Evolutionary conservation across 2,329 filamentous ascomycete species (phyloP).

Genomic region (Cladorrhinum sp.): DNA sequence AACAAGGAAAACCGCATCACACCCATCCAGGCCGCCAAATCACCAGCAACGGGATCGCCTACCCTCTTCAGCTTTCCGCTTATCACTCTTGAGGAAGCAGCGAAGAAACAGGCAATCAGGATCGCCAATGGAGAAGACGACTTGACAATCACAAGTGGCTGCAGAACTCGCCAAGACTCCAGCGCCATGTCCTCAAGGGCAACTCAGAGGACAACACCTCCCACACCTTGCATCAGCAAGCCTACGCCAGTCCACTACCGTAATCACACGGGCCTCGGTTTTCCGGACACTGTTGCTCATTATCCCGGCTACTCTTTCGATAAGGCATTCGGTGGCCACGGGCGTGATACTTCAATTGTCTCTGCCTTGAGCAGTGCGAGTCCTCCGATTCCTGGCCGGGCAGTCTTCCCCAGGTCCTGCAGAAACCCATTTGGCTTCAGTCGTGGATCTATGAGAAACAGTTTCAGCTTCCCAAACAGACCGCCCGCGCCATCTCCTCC

Average conservation of each 20-base stretch:
- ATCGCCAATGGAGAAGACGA: constrained; percentile 25
- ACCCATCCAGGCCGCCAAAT: background rate
- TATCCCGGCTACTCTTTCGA: constrained; percentile 2
- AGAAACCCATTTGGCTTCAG: constrained; percentile 14
- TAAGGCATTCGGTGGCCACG: constrained; percentile 11
- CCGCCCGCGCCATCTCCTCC: constrained; percentile 6
- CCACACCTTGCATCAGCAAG: constrained; percentile 17
- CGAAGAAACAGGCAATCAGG: constrained; percentile 28
- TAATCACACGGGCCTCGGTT: constrained; percentile 10
- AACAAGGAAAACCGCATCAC: constrained; percentile 4
- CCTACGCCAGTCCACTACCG: constrained; percentile 15
- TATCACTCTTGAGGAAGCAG: constrained; percentile 33
- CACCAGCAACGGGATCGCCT: constrained; percentile 17
- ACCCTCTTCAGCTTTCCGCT: constrained; percentile 32
- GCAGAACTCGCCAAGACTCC: constrained; percentile 21
- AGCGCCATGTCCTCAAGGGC: constrained; percentile 19
- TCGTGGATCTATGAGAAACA: constrained; percentile 14
- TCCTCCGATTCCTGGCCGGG: constrained; percentile 4
- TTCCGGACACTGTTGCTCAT: background rate
- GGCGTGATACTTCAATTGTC: background rate
- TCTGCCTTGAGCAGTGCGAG: constrained; percentile 13
- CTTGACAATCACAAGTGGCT: constrained; percentile 21
- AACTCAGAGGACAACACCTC: constrained; percentile 18
- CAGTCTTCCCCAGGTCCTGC: constrained; percentile 10
- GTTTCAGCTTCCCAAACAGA: constrained; percentile 2